These are phyloP conservation scores for Diplodia corticola DNA, from an alignment of 2,329 filamentous ascomycete genomes.

Conservation along the genomic window DNA sequence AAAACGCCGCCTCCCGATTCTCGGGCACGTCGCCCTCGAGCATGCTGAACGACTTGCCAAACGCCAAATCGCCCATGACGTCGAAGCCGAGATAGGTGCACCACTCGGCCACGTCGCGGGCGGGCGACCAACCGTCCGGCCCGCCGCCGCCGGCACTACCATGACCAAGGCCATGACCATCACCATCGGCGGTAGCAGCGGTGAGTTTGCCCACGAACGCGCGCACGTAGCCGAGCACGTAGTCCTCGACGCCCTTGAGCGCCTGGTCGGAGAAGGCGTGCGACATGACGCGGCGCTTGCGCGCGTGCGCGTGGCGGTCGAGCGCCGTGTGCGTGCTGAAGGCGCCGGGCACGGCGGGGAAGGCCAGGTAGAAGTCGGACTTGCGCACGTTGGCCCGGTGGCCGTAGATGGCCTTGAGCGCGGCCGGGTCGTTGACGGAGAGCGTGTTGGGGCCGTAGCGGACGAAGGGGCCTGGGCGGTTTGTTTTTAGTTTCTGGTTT, in stretches of 20 bases:
- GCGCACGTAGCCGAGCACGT: conserved; percentile 46
- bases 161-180: neutral
- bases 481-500: no score
- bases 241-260: conserved; percentile 49
- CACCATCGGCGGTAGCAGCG: conserved; percentile 1
- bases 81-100: conserved; percentile 46
- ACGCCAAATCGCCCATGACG: conserved; percentile 52
- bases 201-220: conserved; percentile 41
- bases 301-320: conserved; percentile 48
- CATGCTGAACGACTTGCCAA: conserved; percentile 49
- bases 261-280: conserved; percentile 50
- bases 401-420: conserved; percentile 37
- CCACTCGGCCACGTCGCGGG: neutral
- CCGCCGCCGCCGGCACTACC: no score
- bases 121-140: neutral
- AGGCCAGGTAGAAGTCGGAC: conserved; percentile 36
- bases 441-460: conserved; percentile 77
- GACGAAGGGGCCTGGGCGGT: conserved; percentile 54
- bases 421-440: conserved; percentile 69
- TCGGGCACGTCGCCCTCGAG: conserved; percentile 35
- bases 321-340: conserved; percentile 48
- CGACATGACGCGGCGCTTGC: conserved; percentile 49
- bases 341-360: conserved; percentile 45
- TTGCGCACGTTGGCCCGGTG: conserved; percentile 16
- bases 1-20: conserved; percentile 29